phyloP scores from a whole-genome alignment of 179 eudicot species.

The Drosera spatulata region DNA sequence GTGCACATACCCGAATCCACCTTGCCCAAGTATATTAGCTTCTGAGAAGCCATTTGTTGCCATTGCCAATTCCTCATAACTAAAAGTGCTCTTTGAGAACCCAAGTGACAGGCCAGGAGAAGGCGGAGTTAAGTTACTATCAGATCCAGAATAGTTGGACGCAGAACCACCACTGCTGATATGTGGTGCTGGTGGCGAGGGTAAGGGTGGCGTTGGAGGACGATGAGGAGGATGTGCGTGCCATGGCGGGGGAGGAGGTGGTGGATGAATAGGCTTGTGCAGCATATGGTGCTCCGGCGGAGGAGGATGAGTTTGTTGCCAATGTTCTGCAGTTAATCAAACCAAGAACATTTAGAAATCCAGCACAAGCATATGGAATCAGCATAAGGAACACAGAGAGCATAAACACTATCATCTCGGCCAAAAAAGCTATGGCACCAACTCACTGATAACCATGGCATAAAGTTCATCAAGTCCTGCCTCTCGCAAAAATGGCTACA shows the following conservation, averaged over 20 bases:
- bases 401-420: too few species aligned
- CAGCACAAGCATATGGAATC: too few species aligned
- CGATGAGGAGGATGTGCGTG: slow-evolving; percentile 32
- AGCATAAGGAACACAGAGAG: too few species aligned
- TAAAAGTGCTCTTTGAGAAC: slow-evolving; percentile 52
- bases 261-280: slow-evolving; percentile 24
- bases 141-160: slow-evolving; percentile 57
- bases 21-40: slow-evolving; percentile 84
- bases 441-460: too few species aligned
- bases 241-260: slow-evolving; percentile 26
- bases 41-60: slow-evolving; percentile 87
- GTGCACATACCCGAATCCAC: slow-evolving; percentile 92
- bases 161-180: slow-evolving; percentile 70
- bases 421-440: too few species aligned
- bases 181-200: slow-evolving; percentile 24
- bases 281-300: slow-evolving; percentile 14
- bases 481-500: too few species aligned
- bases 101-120: slow-evolving; percentile 59
- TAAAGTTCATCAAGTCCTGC: too few species aligned
- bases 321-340: slow-evolving; percentile 11
- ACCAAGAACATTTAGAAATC: too few species aligned
- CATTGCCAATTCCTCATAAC: slow-evolving; percentile 70
- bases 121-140: slow-evolving; percentile 32
- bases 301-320: slow-evolving; percentile 19
- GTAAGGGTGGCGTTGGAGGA: slow-evolving; percentile 21